Conservation (phyloP, 306 rosid genomes). For the Casuarina glauca region DNA sequence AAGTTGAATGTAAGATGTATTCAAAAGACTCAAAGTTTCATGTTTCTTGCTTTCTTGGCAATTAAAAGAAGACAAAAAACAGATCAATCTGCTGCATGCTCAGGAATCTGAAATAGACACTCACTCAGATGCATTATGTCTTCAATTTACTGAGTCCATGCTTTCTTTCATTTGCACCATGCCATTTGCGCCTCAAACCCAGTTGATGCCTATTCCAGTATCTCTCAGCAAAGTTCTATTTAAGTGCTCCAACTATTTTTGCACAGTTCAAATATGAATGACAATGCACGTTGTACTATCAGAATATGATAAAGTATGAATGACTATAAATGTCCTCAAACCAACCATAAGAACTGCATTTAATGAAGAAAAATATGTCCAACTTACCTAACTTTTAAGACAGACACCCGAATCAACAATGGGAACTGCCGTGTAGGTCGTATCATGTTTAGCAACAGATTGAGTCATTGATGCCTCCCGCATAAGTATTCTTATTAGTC, state of each 20-base stretch:
- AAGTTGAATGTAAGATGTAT: not conserved
- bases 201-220: not conserved
- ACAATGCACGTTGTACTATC: not conserved
- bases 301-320: not conserved
- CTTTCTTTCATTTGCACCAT: not conserved
- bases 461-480: not conserved
- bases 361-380: not conserved
- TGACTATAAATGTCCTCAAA: not conserved
- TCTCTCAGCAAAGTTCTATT: not conserved
- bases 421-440: not conserved
- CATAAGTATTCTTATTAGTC: not conserved
- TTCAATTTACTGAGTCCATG: not conserved
- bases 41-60: not conserved
- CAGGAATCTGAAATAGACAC: not conserved
- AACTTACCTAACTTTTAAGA: not conserved
- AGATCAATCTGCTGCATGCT: not conserved
- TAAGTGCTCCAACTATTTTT: slow-evolving; percentile 1
- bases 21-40: not conserved
- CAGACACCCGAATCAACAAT: not conserved
- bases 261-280: slow-evolving; percentile 4
- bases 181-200: not conserved
- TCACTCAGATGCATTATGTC: not conserved
- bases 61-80: not conserved
- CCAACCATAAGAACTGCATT: not conserved
- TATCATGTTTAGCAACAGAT: not conserved